Conservation (phyloP, 352 stramenopile genomes). For the Discostella stelligera region DNA sequence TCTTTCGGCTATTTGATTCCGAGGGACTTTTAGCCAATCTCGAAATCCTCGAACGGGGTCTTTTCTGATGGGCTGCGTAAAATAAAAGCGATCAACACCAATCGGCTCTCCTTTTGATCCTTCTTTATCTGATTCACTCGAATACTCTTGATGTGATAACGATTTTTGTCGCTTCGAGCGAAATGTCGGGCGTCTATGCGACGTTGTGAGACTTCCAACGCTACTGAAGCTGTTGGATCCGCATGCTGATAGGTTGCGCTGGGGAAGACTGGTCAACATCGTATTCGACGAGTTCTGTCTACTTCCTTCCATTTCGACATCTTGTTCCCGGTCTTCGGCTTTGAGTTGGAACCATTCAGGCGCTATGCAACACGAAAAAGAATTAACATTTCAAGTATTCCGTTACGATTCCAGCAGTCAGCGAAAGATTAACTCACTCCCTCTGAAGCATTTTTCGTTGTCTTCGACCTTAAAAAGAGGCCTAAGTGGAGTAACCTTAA, state of each 20-base stretch:
- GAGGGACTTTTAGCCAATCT: conserved; percentile 75
- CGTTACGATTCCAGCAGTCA: conserved; percentile 1
- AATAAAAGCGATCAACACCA: conserved; percentile 81
- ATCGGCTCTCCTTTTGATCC: conserved; percentile 59
- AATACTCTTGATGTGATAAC: conserved; percentile 23
- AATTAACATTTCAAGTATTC: neutral
- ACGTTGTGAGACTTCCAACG: conserved; percentile 42
- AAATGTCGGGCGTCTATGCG: conserved; percentile 32
- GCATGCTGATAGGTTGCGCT: conserved; percentile 38
- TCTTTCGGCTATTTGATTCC: conserved; percentile 72
- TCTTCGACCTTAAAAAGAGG: conserved; percentile 65
- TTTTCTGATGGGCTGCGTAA: conserved; percentile 78
- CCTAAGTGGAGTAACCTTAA: conserved; percentile 81
- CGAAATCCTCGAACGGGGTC: conserved; percentile 56
- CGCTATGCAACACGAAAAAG: conserved; percentile 17
- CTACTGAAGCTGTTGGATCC: conserved; percentile 54
- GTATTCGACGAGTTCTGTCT: conserved; percentile 7
- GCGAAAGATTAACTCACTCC: conserved; percentile 52
- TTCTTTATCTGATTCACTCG: conserved; percentile 39
- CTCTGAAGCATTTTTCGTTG: conserved; percentile 65
- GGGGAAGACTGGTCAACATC: conserved; percentile 17
- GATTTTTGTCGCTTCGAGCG: conserved; percentile 40
- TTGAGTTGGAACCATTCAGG: conserved; percentile 66
- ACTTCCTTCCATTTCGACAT: conserved; percentile 20
- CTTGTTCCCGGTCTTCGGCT: conserved; percentile 45